Evolutionary conservation across 768 basidiomycete genomes (phyloP).

Genomic region (Clathrus columnatus): DNA sequence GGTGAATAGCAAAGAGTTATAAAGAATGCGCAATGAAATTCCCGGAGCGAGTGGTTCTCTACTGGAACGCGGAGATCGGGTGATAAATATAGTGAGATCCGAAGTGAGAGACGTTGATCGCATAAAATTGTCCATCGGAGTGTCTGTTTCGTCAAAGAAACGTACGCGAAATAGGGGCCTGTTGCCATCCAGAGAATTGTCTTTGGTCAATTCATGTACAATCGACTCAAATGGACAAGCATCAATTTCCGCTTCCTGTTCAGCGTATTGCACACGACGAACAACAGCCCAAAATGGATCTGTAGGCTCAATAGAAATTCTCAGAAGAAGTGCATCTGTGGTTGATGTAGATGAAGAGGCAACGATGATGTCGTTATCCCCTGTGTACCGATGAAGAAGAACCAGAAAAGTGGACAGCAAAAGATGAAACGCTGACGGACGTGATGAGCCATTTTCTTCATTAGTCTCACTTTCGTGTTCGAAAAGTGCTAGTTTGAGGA

Average conservation of each 20-base stretch:
- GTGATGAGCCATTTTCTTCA: slow-evolving; percentile 22
- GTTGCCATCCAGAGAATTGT: slow-evolving; percentile 42
- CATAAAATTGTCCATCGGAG: slow-evolving; percentile 64
- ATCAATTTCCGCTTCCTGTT: slow-evolving; percentile 75
- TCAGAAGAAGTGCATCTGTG: slow-evolving; percentile 74
- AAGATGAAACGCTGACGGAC: slow-evolving; percentile 83
- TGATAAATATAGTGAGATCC: slow-evolving; percentile 89
- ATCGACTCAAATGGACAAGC: slow-evolving; percentile 74
- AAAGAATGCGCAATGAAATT: slow-evolving; percentile 75
- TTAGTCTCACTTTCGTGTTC: slow-evolving; percentile 44
- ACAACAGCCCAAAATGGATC: slow-evolving; percentile 90
- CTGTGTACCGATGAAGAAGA: slow-evolving; percentile 88
- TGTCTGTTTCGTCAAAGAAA: slow-evolving; percentile 91
- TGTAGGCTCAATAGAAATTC: slow-evolving; percentile 70
- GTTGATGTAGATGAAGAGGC: slow-evolving; percentile 75
- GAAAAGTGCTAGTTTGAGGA: slow-evolving; percentile 76
- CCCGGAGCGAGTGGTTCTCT: slow-evolving; percentile 63
- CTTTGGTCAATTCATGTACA: slow-evolving; percentile 56
- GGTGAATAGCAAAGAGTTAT: slow-evolving; percentile 93
- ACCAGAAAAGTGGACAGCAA: slow-evolving; percentile 88
- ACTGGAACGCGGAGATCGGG: slow-evolving; percentile 56
- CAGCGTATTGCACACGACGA: slow-evolving; percentile 73
- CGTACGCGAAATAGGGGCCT: slow-evolving; percentile 82
- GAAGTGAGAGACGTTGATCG: slow-evolving; percentile 74
- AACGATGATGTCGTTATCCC: slow-evolving; percentile 88